Evolutionary conservation across 352 stramenopile species (phyloP), one percentile per base, ranked within the genome.

Genomic region (Phytophthora crassamura): DNA sequence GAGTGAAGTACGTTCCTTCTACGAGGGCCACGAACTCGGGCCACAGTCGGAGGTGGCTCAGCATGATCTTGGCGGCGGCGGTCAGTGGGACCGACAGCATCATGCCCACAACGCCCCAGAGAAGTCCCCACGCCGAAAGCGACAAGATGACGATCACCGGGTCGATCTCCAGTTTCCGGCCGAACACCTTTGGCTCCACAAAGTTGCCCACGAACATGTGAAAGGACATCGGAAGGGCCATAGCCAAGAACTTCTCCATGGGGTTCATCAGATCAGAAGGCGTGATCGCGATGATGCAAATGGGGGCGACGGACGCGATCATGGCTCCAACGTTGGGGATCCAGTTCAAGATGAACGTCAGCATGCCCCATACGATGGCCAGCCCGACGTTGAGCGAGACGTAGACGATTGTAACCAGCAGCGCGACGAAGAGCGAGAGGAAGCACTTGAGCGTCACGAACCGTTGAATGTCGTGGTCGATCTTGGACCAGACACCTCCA

Each of bases 121-220:
- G 67, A 48, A 96, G 59, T 1, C 88, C 88, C 88, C 88, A 96
- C 8, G 86, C 88, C n/a, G 88, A 96, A 18, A 96, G 82, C 45
- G 83, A 93, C 32, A 96, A 63, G 36, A 96, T 94, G 38, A 96
- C 88, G 33, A 96, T 87, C 28, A 94, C 88, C 0, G 88, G 88
- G 42, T 92, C 86, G 55, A 96, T 94, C 64, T 96, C 88, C 10
- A 96, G 81, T 58, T 91, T 91, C 30, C 77, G 77, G n/a, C 88
- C 88, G 60, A 96, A 93, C 11, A 96, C 86, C 52, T 93, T 93
- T 15, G 88, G 88, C 59, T 96, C 88, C 45, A 96, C 89, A 47
- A 96, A 96, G 64, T 94, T 96, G 34, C 88, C 88, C 14, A 94
- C 85, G 60, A 96, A 94, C 81, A 91, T 91, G 78, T 96, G 88